A percentile compares a stretch with the other conserved stretches of the same genome.
Conservation (phyloP, 768 basidiomycete species). For the Candolleomyces aberdarensis region DNA sequence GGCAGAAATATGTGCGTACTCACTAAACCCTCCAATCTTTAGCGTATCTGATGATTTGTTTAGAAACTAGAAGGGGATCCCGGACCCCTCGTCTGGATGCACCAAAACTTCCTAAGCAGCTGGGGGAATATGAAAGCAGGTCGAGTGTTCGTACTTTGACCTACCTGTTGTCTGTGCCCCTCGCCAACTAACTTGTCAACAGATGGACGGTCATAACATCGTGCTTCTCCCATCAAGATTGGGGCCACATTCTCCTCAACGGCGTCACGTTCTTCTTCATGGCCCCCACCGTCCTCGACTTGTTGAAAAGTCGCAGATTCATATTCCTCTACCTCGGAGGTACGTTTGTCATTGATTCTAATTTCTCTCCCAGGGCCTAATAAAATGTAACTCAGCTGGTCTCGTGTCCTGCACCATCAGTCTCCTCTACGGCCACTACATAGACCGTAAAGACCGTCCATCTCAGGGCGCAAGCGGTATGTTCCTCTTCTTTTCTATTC, state of each 20-base stretch:
- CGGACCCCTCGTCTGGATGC: constrained; percentile 44
- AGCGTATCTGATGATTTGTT: background rate
- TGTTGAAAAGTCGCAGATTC: constrained; percentile 67
- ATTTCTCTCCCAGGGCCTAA: constrained; percentile 2
- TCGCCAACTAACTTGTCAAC: background rate
- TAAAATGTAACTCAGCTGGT: constrained; percentile 44
- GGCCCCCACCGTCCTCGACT: constrained; percentile 57
- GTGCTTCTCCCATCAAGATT: constrained; percentile 65
- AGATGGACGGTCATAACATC: constrained; percentile 78
- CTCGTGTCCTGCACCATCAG: constrained; percentile 50
- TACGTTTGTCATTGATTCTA: constrained; percentile 24
- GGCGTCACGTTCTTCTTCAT: constrained; percentile 78
- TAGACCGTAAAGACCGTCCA: constrained; percentile 33
- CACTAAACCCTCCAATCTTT: constrained; percentile 3
- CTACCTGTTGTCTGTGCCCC: background rate
- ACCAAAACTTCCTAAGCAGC: constrained; percentile 60
- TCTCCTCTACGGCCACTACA: constrained; percentile 44
- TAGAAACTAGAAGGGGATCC: constrained; percentile 40
- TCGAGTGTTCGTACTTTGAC: constrained; percentile 49
- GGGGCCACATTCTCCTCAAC: constrained; percentile 70
- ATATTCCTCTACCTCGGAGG: constrained; percentile 72
- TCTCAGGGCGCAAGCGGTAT: constrained; percentile 75
- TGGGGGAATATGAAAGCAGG: constrained; percentile 60
- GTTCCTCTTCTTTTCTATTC: constrained; percentile 12
- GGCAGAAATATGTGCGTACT: constrained; percentile 29